Conservation (phyloP, 2,329 filamentous ascomycete genomes). For the Beauveria brongniartii region DNA sequence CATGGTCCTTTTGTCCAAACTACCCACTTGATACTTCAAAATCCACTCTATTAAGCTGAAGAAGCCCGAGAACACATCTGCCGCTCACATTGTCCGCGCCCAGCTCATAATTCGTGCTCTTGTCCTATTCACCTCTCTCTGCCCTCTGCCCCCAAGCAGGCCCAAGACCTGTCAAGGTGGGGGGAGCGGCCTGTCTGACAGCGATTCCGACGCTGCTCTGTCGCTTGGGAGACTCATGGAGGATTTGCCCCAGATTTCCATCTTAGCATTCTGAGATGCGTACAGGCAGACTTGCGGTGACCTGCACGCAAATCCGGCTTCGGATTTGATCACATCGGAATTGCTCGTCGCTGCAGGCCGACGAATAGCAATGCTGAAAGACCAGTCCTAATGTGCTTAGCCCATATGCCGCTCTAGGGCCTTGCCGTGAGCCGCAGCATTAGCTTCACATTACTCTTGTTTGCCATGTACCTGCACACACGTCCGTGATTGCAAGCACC, state of each 20-base stretch:
- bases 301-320: constrained; percentile 6
- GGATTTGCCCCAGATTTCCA: not conserved
- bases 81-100: not conserved
- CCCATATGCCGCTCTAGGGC: not conserved
- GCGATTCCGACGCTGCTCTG: not conserved
- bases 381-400: constrained; percentile 7
- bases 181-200: not conserved
- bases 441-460: not conserved
- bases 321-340: constrained; percentile 4
- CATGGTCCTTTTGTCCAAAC: constrained; percentile 11
- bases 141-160: not conserved
- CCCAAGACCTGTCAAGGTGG: not conserved
- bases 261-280: not conserved
- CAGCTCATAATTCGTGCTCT: not conserved
- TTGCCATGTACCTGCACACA: constrained; percentile 1
- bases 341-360: not conserved
- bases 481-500: not conserved
- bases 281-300: not conserved
- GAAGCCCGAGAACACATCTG: not conserved
- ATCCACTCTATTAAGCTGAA: constrained; percentile 1
- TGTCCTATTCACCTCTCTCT: not conserved
- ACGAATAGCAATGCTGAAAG: not conserved
- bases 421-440: constrained; percentile 9
- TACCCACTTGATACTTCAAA: constrained; percentile 1
- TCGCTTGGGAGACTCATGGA: not conserved